A percentile compares a stretch with the other conserved stretches of the same genome.
phyloP scores from a whole-genome alignment of 2,329 filamentous ascomycete species.

The Waltergamsia citrina region DNA sequence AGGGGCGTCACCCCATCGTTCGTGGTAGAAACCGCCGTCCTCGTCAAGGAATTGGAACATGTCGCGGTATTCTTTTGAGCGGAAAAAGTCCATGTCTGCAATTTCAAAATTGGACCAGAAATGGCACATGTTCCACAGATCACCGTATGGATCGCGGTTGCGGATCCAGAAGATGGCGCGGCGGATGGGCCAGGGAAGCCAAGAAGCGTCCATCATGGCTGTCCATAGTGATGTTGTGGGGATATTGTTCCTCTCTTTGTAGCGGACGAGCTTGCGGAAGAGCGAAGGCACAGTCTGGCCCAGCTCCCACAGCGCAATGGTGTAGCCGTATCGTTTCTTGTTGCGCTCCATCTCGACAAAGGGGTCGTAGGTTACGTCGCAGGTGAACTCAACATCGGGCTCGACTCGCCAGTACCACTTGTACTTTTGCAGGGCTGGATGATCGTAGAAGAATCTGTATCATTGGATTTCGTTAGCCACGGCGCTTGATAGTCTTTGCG shows the following conservation, averaged over 20 bases:
- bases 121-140: conserved; percentile 33
- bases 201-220: conserved; percentile 42
- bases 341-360: conserved; percentile 34
- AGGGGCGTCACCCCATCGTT: conserved; percentile 34
- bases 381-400: conserved; percentile 32
- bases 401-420: conserved; percentile 39
- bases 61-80: conserved; percentile 26
- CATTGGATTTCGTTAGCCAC: conserved; percentile 6
- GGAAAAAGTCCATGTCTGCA: conserved; percentile 34
- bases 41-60: conserved; percentile 29
- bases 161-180: conserved; percentile 22
- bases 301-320: conserved; percentile 32
- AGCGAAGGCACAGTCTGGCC: conserved; percentile 29
- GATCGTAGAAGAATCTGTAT: conserved; percentile 30
- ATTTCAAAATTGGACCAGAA: conserved; percentile 41
- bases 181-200: conserved; percentile 33
- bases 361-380: conserved; percentile 36
- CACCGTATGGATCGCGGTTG: conserved; percentile 26
- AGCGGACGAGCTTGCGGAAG: conserved; percentile 29
- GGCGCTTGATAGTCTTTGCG: too few species aligned
- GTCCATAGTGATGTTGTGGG: conserved; percentile 28
- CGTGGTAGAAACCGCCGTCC: conserved; percentile 31
- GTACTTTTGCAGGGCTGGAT: conserved; percentile 28
- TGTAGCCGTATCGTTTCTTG: conserved; percentile 33
- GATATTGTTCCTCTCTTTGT: conserved; percentile 25